Percentiles rank a stretch among this genome's conserved stretches.
These are phyloP conservation scores for Nemania serpens DNA, from an alignment of 2,329 filamentous ascomycete genomes.

Conservation along the genomic window DNA sequence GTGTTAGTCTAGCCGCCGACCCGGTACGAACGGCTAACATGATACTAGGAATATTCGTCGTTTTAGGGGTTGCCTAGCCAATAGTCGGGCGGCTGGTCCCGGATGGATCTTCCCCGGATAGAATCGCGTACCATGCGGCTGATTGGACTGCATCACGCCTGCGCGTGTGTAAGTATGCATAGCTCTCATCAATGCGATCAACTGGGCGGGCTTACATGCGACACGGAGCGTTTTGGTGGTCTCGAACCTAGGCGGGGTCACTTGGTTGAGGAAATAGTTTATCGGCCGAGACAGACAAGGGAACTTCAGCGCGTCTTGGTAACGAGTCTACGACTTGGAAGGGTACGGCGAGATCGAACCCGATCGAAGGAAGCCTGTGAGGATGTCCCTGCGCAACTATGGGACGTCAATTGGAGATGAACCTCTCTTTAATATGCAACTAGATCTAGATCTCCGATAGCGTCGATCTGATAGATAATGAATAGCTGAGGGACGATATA, in stretches of 20 bases:
- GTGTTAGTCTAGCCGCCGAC: neutral
- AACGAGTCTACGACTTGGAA: neutral
- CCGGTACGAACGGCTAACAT: neutral
- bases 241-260: conserved; percentile 19
- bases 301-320: neutral
- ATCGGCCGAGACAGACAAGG: conserved; percentile 10
- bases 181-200: conserved; percentile 13
- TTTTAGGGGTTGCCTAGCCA: conserved; percentile 5
- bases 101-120: conserved; percentile 3
- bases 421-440: conserved; percentile 2
- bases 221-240: conserved; percentile 16
- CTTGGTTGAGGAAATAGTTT: neutral
- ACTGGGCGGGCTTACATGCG: conserved; percentile 7
- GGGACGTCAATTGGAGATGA: conserved; percentile 9
- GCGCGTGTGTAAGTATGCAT: conserved; percentile 1
- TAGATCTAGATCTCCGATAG: conserved; percentile 26
- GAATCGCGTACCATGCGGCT: conserved; percentile 16
- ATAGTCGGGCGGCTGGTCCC: conserved; percentile 12
- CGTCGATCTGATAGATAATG: conserved; percentile 13
- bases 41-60: neutral
- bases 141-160: conserved; percentile 16
- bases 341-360: conserved; percentile 3
- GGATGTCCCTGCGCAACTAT: neutral
- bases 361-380: neutral
- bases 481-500: conserved; percentile 10